These are phyloP conservation scores for Beta lomatogona DNA, from an alignment of 179 eudicot species.

Conservation along the genomic window DNA sequence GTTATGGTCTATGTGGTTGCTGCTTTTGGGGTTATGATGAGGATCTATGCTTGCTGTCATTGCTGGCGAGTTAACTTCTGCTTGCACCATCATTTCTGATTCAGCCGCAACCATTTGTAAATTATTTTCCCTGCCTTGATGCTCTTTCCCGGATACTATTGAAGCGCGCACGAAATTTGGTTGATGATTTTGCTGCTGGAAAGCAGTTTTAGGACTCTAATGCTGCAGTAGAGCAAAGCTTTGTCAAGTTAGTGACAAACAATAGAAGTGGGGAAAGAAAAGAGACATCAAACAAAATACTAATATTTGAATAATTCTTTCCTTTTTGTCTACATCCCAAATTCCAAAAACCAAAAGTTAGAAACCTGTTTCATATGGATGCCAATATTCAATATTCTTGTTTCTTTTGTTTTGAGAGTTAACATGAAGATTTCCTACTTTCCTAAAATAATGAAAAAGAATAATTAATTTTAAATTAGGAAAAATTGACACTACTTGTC, in stretches of 20 bases:
- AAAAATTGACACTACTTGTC: too few relatives aligned
- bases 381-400: not conserved
- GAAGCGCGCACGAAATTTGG: too few relatives aligned
- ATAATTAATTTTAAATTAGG: not conserved
- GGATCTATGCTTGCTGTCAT: constrained; percentile 2
- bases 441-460: not conserved
- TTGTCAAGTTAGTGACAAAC: not conserved
- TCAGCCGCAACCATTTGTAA: constrained; percentile 41
- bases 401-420: not conserved
- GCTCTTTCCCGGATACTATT: too few relatives aligned
- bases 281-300: not conserved
- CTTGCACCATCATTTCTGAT: constrained; percentile 40
- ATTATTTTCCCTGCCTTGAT: not conserved
- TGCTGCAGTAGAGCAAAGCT: not conserved
- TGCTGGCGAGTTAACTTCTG: constrained; percentile 42
- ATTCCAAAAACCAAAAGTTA: not conserved
- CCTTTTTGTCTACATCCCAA: not conserved
- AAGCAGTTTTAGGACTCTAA: not conserved
- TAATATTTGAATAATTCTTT: not conserved
- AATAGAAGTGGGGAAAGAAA: constrained; percentile 1
- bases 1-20: not conserved
- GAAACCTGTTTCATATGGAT: not conserved
- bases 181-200: not conserved
- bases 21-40: constrained; percentile 16
- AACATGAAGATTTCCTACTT: not conserved